Evolutionary conservation across 352 stramenopile genomes (phyloP).

Genomic region (Globisporangium orthogonon): DNA sequence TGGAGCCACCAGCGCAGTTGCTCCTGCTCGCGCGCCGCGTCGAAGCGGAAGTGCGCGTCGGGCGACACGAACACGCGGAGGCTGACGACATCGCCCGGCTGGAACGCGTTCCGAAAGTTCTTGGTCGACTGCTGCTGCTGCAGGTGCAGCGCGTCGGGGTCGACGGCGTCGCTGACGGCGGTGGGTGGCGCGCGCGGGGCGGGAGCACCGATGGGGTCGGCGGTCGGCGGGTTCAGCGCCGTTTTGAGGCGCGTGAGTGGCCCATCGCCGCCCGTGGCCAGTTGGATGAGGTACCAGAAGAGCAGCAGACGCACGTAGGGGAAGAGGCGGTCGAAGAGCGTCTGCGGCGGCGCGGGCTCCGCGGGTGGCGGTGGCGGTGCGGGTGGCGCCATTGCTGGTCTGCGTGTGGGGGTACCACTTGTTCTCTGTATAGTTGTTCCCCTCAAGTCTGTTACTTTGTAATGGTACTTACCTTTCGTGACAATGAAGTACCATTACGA

Average conservation of each 20-base stretch:
- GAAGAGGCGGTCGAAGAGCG: constrained; percentile 53
- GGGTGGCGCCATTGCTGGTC: background rate
- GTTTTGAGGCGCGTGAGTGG: constrained; percentile 10
- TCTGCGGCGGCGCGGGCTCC: constrained; percentile 15
- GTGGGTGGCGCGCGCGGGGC: constrained; percentile 1
- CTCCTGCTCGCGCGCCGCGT: constrained; percentile 38
- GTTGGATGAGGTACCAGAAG: constrained; percentile 79
- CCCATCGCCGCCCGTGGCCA: constrained; percentile 21
- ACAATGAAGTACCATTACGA: no score
- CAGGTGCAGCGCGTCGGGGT: constrained; percentile 6
- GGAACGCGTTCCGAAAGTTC: constrained; percentile 53
- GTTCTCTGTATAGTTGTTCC: no score
- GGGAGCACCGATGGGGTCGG: constrained; percentile 10
- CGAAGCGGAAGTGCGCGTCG: constrained; percentile 41
- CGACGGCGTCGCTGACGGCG: background rate
- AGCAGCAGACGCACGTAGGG: constrained; percentile 67
- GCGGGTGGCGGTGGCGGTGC: background rate
- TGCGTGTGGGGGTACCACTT: no score
- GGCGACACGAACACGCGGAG: constrained; percentile 68
- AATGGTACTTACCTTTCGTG: no score
- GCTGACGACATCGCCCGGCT: constrained; percentile 35
- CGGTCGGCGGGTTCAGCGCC: constrained; percentile 12
- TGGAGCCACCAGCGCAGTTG: constrained; percentile 53
- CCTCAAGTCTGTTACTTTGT: no score
- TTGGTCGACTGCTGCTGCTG: constrained; percentile 11